phyloP scores from a whole-genome alignment of 176 grass and related monocot species.

The Cocos nucifera region DNA sequence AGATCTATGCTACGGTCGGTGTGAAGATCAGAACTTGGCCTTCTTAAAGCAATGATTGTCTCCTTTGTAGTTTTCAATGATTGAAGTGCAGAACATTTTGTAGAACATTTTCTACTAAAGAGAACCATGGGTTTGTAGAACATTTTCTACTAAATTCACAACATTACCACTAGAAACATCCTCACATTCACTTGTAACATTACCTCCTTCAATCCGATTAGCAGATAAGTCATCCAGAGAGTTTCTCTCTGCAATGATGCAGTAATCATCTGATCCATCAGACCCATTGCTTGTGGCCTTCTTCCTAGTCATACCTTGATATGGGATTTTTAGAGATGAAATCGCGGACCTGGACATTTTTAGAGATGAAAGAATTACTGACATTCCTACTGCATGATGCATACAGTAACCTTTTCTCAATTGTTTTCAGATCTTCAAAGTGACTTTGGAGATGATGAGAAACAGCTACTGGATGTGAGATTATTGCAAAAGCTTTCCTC shows the following conservation, averaged over 20 bases:
- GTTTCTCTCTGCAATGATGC: conserved; percentile 20
- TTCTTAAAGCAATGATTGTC: conserved; percentile 22
- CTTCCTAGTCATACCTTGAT: conserved; percentile 4
- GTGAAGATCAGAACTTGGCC: conserved; percentile 21
- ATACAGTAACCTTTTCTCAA: conserved; percentile 44
- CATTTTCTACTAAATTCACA: conserved; percentile 11
- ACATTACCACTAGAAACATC: conserved; percentile 23
- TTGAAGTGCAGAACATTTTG: conserved; percentile 17
- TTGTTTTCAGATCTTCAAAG: conserved; percentile 44
- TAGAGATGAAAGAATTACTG: conserved; percentile 28
- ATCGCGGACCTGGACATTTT: conserved; percentile 10
- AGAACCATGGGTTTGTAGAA: conserved; percentile 15
- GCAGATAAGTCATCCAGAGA: conserved; percentile 10
- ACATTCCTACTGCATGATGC: conserved; percentile 20
- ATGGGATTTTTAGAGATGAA: conserved; percentile 2
- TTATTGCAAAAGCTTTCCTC: conserved; percentile 14
- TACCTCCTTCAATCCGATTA: conserved; percentile 16
- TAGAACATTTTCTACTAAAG: neutral
- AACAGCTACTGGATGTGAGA: conserved; percentile 15
- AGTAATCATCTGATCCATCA: conserved; percentile 10
- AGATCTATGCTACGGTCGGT: conserved; percentile 9
- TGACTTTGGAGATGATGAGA: conserved; percentile 18
- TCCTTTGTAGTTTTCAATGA: conserved; percentile 28
- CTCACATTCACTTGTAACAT: conserved; percentile 4
- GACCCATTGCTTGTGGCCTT: neutral